These are phyloP conservation scores for Paecilomyces variotii DNA, from an alignment of 2,329 filamentous ascomycete genomes.

Conservation along the genomic window DNA sequence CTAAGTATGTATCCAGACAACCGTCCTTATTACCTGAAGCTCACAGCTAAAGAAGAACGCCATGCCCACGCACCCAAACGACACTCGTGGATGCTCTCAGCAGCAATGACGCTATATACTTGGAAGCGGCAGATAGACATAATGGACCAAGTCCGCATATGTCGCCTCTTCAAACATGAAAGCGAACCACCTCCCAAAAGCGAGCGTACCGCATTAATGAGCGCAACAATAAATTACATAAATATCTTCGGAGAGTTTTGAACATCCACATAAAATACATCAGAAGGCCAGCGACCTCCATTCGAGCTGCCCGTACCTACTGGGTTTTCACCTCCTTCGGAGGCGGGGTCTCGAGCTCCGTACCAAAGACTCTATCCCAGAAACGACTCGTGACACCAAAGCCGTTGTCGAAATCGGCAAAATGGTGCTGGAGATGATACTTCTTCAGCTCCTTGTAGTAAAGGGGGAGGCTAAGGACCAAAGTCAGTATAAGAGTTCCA, in stretches of 20 bases:
- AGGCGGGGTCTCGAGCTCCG: constrained; percentile 54
- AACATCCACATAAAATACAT: not conserved
- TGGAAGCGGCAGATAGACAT: not conserved
- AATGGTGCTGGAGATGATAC: constrained; percentile 94
- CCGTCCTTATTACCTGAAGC: no score
- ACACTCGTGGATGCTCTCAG: no score
- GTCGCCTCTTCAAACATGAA: not conserved
- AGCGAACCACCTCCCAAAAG: not conserved
- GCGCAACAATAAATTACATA: not conserved
- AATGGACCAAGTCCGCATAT: no score
- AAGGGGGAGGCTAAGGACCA: constrained; percentile 55
- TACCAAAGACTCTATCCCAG: constrained; percentile 91
- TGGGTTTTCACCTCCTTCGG: constrained; percentile 29
- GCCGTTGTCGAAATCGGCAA: constrained; percentile 94
- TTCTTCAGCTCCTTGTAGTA: constrained; percentile 95
- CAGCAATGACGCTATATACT: no score
- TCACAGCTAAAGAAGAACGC: no score
- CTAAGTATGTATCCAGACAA: not conserved
- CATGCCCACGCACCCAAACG: no score
- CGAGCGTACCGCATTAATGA: not conserved
- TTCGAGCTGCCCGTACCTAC: constrained; percentile 11
- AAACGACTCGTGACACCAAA: constrained; percentile 95
- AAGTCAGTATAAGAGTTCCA: not conserved
- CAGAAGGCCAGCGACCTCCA: not conserved
- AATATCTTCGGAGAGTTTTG: not conserved